These are phyloP conservation scores for Oryza rufipogon DNA, from an alignment of 176 grass and related monocot genomes.

Conservation along the genomic window DNA sequence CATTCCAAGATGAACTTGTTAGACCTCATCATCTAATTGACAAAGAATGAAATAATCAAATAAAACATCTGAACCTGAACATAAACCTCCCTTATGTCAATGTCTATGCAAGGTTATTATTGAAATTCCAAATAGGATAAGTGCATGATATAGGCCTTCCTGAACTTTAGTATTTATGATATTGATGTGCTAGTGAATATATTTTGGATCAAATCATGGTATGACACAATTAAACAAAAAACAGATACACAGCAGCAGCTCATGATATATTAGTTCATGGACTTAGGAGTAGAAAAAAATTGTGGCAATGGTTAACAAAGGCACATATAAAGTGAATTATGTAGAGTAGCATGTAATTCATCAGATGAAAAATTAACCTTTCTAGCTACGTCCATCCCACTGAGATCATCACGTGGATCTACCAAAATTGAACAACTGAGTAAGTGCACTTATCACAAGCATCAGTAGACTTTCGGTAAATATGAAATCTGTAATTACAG, in stretches of 20 bases:
- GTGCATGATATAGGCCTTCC: not conserved
- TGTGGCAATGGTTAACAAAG: slow-evolving; percentile 11
- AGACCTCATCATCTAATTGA: not conserved
- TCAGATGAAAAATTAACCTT: slow-evolving; percentile 58
- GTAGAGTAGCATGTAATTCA: not conserved
- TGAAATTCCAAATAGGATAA: not conserved
- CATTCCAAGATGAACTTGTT: slow-evolving; percentile 26
- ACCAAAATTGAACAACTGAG: slow-evolving; percentile 28
- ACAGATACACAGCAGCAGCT: not conserved
- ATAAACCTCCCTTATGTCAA: not conserved
- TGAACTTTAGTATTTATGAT: not conserved
- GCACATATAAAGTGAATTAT: not conserved
- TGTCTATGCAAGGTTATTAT: not conserved
- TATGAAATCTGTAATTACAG: not conserved
- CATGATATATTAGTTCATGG: slow-evolving; percentile 1
- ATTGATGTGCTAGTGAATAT: not conserved
- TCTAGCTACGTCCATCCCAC: slow-evolving; percentile 95
- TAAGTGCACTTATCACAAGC: slow-evolving; percentile 30
- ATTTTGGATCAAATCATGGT: not conserved
- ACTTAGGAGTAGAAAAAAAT: not conserved
- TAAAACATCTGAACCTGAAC: slow-evolving; percentile 16
- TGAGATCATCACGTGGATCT: slow-evolving; percentile 98
- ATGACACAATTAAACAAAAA: slow-evolving; percentile 18
- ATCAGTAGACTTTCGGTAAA: not conserved
- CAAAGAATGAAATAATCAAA: not conserved